These are phyloP conservation scores for Mucor velutinosus DNA, from an alignment of 371 early-diverging fungal species.

Conservation along the genomic window DNA sequence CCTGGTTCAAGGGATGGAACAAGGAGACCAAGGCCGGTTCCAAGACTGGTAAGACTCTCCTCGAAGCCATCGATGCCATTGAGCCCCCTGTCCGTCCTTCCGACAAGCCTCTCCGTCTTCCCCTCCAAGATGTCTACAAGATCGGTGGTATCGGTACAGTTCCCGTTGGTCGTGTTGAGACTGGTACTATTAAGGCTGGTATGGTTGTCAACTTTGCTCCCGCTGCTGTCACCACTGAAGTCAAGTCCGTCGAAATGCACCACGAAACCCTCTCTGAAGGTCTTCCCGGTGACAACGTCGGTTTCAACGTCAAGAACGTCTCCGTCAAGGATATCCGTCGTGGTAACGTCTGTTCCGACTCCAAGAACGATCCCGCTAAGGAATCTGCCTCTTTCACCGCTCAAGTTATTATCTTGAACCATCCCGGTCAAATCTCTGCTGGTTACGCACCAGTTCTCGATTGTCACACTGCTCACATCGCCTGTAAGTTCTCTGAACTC, in stretches of 20 bases:
- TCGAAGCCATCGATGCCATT: slow-evolving; percentile 93
- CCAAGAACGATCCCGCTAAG: slow-evolving; percentile 97
- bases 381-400: slow-evolving; percentile 90
- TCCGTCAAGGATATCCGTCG: slow-evolving; percentile 95
- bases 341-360: slow-evolving; percentile 96
- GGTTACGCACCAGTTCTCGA: slow-evolving; percentile 95
- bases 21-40: slow-evolving; percentile 89
- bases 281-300: slow-evolving; percentile 97
- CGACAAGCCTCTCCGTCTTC: slow-evolving; percentile 97
- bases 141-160: slow-evolving; percentile 97
- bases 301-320: slow-evolving; percentile 98
- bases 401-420: slow-evolving; percentile 96
- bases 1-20: slow-evolving; percentile 97
- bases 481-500: slow-evolving; percentile 93
- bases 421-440: slow-evolving; percentile 91
- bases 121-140: slow-evolving; percentile 98
- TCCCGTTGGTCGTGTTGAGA: slow-evolving; percentile 97
- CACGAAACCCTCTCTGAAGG: slow-evolving; percentile 93
- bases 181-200: slow-evolving; percentile 90
- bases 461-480: slow-evolving; percentile 97
- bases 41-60: slow-evolving; percentile 86
- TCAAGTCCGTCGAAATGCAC: slow-evolving; percentile 99
- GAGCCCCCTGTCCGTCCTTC: slow-evolving; percentile 91
- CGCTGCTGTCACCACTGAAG: slow-evolving; percentile 87
- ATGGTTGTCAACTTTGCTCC: slow-evolving; percentile 95